phyloP scores from a whole-genome alignment of 2,329 filamentous ascomycete species.

The Colletotrichum viniferum region DNA sequence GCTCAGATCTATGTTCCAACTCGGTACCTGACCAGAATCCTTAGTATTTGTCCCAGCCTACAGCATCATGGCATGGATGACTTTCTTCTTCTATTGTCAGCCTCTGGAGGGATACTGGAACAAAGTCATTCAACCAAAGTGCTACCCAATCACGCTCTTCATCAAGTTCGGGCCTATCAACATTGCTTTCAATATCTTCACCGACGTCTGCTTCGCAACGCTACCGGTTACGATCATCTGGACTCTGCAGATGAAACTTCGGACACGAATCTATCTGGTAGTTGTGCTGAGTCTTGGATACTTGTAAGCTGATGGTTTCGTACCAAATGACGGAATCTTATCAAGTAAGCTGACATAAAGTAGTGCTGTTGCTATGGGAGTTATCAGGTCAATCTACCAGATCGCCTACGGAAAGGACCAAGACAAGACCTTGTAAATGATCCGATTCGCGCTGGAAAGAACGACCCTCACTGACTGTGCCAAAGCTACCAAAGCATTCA shows the following conservation, averaged over 20 bases:
- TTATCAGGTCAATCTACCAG: conserved; percentile 40
- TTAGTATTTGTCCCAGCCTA: conserved; percentile 24
- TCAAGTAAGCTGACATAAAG: neutral
- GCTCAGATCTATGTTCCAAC: no score
- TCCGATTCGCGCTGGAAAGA: neutral
- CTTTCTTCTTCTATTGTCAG: neutral
- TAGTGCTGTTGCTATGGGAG: conserved; percentile 42
- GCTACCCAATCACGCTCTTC: neutral
- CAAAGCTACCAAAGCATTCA: neutral
- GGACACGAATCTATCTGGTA: conserved; percentile 42
- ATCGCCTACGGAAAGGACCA: conserved; percentile 23
- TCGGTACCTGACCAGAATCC: neutral
- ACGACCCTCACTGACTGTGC: accelerated
- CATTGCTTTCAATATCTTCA: conserved; percentile 42
- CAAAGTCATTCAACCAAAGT: conserved; percentile 1
- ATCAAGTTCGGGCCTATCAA: neutral
- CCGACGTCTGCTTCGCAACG: conserved; percentile 46
- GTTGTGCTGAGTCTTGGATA: conserved; percentile 20
- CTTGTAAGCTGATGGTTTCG: neutral
- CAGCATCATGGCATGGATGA: conserved; percentile 22
- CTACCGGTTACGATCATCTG: conserved; percentile 47
- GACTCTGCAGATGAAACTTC: conserved; percentile 39
- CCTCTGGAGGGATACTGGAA: neutral
- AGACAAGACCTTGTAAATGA: neutral
- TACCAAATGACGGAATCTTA: neutral